Evolutionary conservation across 768 basidiomycete genomes (phyloP), one percentile per base, ranked within the genome.

Genomic region (Baorangia bicolor): DNA sequence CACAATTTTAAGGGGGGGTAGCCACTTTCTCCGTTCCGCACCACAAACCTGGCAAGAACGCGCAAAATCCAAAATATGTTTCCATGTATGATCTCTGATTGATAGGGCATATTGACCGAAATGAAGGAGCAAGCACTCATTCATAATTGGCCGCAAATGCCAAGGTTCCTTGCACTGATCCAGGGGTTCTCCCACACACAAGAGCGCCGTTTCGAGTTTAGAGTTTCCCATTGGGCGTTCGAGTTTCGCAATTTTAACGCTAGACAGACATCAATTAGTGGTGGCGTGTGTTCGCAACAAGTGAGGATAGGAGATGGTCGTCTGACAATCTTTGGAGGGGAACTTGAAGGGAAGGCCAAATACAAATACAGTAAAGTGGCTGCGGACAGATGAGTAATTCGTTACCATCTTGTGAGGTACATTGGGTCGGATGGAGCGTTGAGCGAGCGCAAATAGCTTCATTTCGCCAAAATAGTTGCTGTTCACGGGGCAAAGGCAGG

Each of bases 381-480:
- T 59, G 42, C 42, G 61, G 47, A 44, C 13, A 34, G 46, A 53
- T 70, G 56, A 60, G 60, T 71, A 65, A 71, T 63, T 56, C 35
- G 70, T 68, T 61, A n/a, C 62, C 50, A 56, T 40, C 50, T 58
- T 43, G 35, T 48, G 60, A 63, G 56, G 57, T 61, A 59, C 61
- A 67, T 64, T 63, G 60, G 61, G 61, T 44, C 55, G 64, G 40
- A 34, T 49, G 45, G 52, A 44, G 18, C 31, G 39, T 47, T 27
- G 58, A 51, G 49, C 23, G 37, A 51, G 49, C 51, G 51, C 56
- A 64, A 53, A 62, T 57, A 13, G 30, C 13, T 65, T 63, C 65
- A 64, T 71, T 69, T 63, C 65, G 69, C 55, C 50, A 60, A 58
- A 13, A 38, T 47, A 35, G 31, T 46, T 63, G 33, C 58, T 60